Evolutionary conservation across 257 asterid genomes (phyloP), one percentile per base, ranked within the genome.

Genomic region (Pogostemon cablin): DNA sequence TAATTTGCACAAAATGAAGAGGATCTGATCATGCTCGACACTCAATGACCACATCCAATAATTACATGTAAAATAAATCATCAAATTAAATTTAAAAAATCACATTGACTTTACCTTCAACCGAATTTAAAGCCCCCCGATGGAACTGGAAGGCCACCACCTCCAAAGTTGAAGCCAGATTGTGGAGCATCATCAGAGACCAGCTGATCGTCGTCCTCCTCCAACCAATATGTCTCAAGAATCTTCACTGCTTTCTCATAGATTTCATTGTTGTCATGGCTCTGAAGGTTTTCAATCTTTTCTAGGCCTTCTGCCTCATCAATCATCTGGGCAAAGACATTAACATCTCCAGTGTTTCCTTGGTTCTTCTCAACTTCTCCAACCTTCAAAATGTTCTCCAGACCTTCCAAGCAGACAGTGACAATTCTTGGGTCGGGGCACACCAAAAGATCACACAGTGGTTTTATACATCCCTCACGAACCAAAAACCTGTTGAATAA

Each of bases 111-210:
- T 63, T 65, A 85, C 84, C 84, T 84, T 88, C 77, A 90, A 78
- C 84, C 59, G 43, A 90, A 90, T 68, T 86, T 83, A 78, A 90
- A 90, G 53, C 96, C 95, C 46, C 91, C 95, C 0, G 95, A 55
- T 74, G 95, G 95, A 71, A 82, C 86, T 37, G 91, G 68, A 64
- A 73, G 69, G 38, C 83, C 85, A 4, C 85, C 84, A 32, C 80
- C 90, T 37, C 90, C 95, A 72, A 88, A 90, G 81, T 72, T 76
- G 81, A 90, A 84, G 62, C 86, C 86, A 54, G 85, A 32, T 46
- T 78, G 88, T 1, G 79, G 62, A 56, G 84, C 83, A 71, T 83
- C 90, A 40, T 65, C 84, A 44, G 91, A 63, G 48, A 34, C 75
- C 74, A 75, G 72, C 67, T 74, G 82, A 41, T 75, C 85, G 34